phyloP scores from a whole-genome alignment of 257 asterid genomes.

The Henckelia pumila region DNA sequence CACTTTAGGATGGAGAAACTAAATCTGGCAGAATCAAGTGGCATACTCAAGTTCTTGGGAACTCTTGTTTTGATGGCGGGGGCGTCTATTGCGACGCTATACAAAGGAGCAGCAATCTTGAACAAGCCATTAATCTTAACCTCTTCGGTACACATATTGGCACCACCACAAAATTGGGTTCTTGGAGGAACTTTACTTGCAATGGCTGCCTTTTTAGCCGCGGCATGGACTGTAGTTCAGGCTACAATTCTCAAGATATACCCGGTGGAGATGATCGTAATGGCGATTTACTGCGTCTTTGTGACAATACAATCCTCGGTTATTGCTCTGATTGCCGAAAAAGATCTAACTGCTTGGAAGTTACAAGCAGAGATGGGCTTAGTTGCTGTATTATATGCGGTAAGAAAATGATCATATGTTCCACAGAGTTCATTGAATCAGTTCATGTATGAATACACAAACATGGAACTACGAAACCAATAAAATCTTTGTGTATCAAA shows the following conservation, averaged over 20 bases:
- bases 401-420: conserved; percentile 22
- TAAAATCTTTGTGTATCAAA: too few species aligned
- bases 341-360: conserved; percentile 44
- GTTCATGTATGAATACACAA: too few species aligned
- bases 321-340: conserved; percentile 40
- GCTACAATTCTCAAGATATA: conserved; percentile 47
- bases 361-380: conserved; percentile 39
- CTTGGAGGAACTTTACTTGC: conserved; percentile 46
- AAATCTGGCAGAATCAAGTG: conserved; percentile 35
- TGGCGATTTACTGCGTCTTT: conserved; percentile 43
- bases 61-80: conserved; percentile 43
- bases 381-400: conserved; percentile 44
- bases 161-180: conserved; percentile 41
- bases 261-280: conserved; percentile 46
- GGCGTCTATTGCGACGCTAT: conserved; percentile 47
- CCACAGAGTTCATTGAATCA: not conserved
- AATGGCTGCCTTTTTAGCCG: conserved; percentile 40
- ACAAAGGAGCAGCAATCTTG: conserved; percentile 42
- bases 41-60: conserved; percentile 37
- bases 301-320: conserved; percentile 42
- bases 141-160: conserved; percentile 6
- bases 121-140: conserved; percentile 25
- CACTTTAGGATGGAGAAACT: conserved; percentile 41
- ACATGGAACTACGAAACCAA: not conserved
- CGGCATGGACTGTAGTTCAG: conserved; percentile 56